Conservation (phyloP, 2,329 filamentous ascomycete species). For the Gnomoniopsis smithogilvyi region DNA sequence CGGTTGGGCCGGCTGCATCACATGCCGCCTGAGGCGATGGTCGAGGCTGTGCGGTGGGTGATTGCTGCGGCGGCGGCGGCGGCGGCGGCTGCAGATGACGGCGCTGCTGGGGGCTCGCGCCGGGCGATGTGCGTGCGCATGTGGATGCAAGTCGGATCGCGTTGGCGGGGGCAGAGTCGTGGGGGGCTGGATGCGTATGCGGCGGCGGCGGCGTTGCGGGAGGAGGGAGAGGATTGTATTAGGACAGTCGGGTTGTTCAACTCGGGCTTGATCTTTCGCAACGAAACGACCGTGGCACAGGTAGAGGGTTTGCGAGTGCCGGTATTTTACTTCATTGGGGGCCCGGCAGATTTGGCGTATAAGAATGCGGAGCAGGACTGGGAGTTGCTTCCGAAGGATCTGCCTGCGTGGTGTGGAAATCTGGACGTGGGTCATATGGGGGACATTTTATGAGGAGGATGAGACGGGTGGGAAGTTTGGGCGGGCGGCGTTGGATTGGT, state of each 20-base stretch:
- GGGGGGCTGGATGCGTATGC: constrained; percentile 1
- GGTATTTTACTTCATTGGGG: background rate
- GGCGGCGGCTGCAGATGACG: background rate
- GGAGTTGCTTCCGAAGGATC: background rate
- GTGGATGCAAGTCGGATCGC: background rate
- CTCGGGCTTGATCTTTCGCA: background rate
- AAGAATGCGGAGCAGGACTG: constrained; percentile 2
- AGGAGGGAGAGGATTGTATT: background rate
- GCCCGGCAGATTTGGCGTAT: background rate
- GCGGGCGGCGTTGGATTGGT: constrained; percentile 2
- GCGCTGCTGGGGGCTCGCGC: background rate
- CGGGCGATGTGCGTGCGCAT: background rate
- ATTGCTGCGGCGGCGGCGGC: too few species aligned
- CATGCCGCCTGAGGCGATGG: background rate
- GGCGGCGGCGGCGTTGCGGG: background rate
- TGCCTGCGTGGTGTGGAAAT: constrained; percentile 3
- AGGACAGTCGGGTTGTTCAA: constrained; percentile 2
- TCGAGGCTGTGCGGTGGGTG: constrained; percentile 4
- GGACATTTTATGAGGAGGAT: background rate
- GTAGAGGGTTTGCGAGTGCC: background rate
- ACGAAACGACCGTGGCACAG: background rate
- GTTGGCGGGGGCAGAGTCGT: background rate
- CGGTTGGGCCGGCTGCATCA: constrained; percentile 4
- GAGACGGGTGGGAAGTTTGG: background rate
- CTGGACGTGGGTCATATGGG: background rate